Base-by-base conservation (phyloP, 2,329 filamentous ascomycete species). In the Neoascochyta sp. region DNA sequence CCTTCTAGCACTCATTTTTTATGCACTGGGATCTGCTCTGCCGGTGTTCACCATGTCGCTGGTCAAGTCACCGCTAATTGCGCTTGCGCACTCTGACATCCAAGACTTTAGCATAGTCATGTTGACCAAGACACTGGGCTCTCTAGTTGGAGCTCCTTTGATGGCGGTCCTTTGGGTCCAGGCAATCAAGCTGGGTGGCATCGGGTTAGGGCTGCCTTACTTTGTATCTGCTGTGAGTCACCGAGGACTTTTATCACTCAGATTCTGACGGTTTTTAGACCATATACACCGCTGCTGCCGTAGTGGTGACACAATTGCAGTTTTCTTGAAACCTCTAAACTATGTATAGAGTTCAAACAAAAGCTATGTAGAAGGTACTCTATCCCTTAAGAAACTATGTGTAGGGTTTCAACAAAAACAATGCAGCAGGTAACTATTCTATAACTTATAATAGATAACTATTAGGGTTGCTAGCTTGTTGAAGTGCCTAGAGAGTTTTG, bases 11-110 rank as follows among this genome's bases (percentile, higher is more conserved):
- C 46, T 64, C 10, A 47, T 64, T 7, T 32, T 63, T 8, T 64
- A 64, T 27, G 61, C 61, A 7, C 38, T 62, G 7, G 61, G 61
- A 8, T 64, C 61, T 7, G 60, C 61, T 7, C 43, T 63, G 9
- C 60, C 61, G 0, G 58, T 63, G 4, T 64, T 64, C 33, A 61
- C 57, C 0, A 60, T 62, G 50, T 60, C 58, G 5, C 43, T 63
- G 5, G 56, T 63, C 16, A 61, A 62, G 29, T 56, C 54, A 5
- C 47, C 50, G 3, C 41, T 58, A 5, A 52, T 63, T 13, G 51
- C 58, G 3, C 24, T 56, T 0, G 32, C 37, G 9, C 39, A 51
- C 13, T 50, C 45, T 3, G 45, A 56, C 13, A 47, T 50, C 7
- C 54, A 61, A 29, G 59, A 62, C 29, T 63, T 62, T 26, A 60